Percentiles rank a stretch among this genome's conserved stretches.
Conservation (phyloP, 805 yeast species). For the Candida boidinii region DNA sequence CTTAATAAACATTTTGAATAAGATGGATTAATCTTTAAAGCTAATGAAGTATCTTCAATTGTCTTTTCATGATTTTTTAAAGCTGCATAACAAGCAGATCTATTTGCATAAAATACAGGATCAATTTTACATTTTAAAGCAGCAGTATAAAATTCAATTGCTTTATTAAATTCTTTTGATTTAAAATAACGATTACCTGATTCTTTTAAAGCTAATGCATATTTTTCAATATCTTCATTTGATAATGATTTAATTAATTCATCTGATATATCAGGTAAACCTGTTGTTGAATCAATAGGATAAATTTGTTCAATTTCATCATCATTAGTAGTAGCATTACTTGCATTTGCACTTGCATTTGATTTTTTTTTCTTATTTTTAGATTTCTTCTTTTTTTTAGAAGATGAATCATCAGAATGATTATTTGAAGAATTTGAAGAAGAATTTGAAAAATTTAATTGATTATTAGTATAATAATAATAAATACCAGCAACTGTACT, state of each 20-base stretch:
- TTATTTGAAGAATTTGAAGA: conserved; percentile 8
- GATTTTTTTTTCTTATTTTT: conserved; percentile 37
- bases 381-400: conserved; percentile 23
- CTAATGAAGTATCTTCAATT: conserved; percentile 78
- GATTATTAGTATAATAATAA: conserved; percentile 30
- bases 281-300: conserved; percentile 42
- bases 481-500: conserved; percentile 40
- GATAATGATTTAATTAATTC: conserved; percentile 37
- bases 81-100: conserved; percentile 93
- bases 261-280: conserved; percentile 49
- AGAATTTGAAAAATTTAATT: conserved; percentile 7
- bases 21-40: conserved; percentile 79
- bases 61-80: conserved; percentile 75
- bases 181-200: conserved; percentile 82
- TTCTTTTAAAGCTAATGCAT: conserved; percentile 75
- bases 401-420: conserved; percentile 8
- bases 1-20: conserved; percentile 88
- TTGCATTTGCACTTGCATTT: conserved; percentile 21
- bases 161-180: conserved; percentile 59
- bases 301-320: conserved; percentile 22
- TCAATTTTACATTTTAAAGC: conserved; percentile 74
- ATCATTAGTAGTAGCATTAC: conserved; percentile 21
- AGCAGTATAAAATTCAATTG: conserved; percentile 68
- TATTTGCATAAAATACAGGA: conserved; percentile 87
- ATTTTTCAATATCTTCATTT: conserved; percentile 44